Conservation (phyloP, 2,329 filamentous ascomycete genomes). For the Venturia effusa region DNA sequence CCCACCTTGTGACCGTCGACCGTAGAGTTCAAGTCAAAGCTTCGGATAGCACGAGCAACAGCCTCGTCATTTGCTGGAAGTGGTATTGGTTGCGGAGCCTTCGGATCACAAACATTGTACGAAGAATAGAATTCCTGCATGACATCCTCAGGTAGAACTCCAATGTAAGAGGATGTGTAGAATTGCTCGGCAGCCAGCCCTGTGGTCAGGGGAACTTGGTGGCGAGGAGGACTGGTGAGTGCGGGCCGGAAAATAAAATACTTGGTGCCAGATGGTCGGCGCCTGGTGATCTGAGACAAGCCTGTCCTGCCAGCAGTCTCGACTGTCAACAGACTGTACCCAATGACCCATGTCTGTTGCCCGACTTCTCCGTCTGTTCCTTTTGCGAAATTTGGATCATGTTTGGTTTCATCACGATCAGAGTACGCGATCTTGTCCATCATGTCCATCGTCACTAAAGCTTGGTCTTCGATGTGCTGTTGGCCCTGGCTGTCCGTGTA, state of each 20-base stretch:
- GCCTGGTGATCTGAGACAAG: conserved; percentile 59
- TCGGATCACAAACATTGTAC: conserved; percentile 11
- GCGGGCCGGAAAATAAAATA: conserved; percentile 28
- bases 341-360: conserved; percentile 61
- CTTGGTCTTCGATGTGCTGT: conserved; percentile 78
- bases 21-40: conserved; percentile 79
- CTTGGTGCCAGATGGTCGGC: conserved; percentile 46
- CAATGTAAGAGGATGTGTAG: conserved; percentile 42
- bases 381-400: conserved; percentile 54
- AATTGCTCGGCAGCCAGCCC: conserved; percentile 29
- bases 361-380: conserved; percentile 55
- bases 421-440: conserved; percentile 84
- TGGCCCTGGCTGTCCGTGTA: conserved; percentile 59
- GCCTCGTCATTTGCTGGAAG: conserved; percentile 58
- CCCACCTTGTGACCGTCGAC: conserved; percentile 94
- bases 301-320: conserved; percentile 58
- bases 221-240: conserved; percentile 26
- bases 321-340: conserved; percentile 63
- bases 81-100: conserved; percentile 52
- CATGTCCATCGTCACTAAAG: conserved; percentile 86
- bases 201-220: conserved; percentile 29
- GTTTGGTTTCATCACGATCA: conserved; percentile 66
- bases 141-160: conserved; percentile 62
- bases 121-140: conserved; percentile 59
- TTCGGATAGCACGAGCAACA: conserved; percentile 61